phyloP scores from a whole-genome alignment of 2,329 filamentous ascomycete genomes.

The Fusarium avenaceum region DNA sequence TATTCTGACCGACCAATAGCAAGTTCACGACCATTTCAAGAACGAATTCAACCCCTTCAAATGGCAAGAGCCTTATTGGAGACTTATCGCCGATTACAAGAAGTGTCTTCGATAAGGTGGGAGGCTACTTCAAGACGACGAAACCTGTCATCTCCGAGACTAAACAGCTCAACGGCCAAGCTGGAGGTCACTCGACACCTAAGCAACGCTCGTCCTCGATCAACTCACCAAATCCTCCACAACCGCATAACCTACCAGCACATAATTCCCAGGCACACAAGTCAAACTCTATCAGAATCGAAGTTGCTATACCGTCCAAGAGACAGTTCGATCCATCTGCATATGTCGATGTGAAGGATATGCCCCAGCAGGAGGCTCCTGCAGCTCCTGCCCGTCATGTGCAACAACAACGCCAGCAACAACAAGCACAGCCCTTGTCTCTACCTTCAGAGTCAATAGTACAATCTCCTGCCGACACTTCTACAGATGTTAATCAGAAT shows the following conservation, averaged over 20 bases:
- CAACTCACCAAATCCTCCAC: slow-evolving; percentile 38
- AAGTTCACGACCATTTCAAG: slow-evolving; percentile 62
- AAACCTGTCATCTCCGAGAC: slow-evolving; percentile 51
- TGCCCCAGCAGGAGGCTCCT: slow-evolving; percentile 41
- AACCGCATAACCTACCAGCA: slow-evolving; percentile 21
- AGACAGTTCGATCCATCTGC: slow-evolving; percentile 55
- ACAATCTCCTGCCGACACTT: slow-evolving; percentile 8
- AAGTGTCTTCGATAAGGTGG: slow-evolving; percentile 58
- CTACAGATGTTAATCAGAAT: slow-evolving; percentile 34
- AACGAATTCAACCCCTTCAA: slow-evolving; percentile 37
- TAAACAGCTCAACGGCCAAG: slow-evolving; percentile 56
- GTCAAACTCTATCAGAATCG: slow-evolving; percentile 58
- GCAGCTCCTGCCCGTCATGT: slow-evolving; percentile 25
- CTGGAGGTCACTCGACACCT: slow-evolving; percentile 35
- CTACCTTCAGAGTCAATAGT: slow-evolving; percentile 18
- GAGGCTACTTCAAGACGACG: slow-evolving; percentile 57
- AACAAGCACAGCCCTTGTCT: slow-evolving; percentile 22
- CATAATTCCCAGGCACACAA: slow-evolving; percentile 52
- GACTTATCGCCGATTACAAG: slow-evolving; percentile 64
- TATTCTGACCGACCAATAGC: slow-evolving; percentile 55
- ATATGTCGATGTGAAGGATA: slow-evolving; percentile 53
- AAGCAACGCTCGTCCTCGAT: slow-evolving; percentile 42
- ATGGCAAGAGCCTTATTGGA: slow-evolving; percentile 54
- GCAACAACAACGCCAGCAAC: slow-evolving; percentile 16
- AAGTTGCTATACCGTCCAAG: slow-evolving; percentile 64